Evolutionary conservation across 1,284 basidiomycete species (phyloP).

Genomic region (Ceratobasidium sp.): DNA sequence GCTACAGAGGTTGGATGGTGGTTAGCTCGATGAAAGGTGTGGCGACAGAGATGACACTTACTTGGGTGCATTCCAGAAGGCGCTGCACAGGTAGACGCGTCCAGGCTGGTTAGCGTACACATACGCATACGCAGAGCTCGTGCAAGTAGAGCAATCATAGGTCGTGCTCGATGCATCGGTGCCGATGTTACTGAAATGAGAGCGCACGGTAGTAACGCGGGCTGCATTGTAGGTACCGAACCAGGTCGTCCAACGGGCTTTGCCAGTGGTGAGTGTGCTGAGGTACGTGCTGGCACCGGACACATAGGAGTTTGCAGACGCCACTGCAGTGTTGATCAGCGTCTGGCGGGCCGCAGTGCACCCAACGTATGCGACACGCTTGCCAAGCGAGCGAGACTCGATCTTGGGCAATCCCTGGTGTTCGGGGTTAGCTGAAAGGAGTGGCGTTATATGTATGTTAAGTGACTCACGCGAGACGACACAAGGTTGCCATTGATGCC

Average conservation of each 20-base stretch:
- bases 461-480: constrained; percentile 33
- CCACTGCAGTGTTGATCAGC: constrained; percentile 31
- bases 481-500: constrained; percentile 22
- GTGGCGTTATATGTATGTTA: not conserved
- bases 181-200: constrained; percentile 37
- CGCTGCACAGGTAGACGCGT: constrained; percentile 39
- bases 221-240: constrained; percentile 36
- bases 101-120: constrained; percentile 41
- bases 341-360: constrained; percentile 22
- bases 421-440: not conserved
- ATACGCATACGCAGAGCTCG: constrained; percentile 33
- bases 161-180: constrained; percentile 31
- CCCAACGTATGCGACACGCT: constrained; percentile 37
- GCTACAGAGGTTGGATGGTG: not conserved
- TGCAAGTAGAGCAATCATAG: constrained; percentile 44
- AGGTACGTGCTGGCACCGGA: constrained; percentile 23
- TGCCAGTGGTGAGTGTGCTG: constrained; percentile 18
- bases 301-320: constrained; percentile 33
- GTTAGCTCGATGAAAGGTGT: too few relatives aligned
- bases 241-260: constrained; percentile 41
- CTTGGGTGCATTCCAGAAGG: constrained; percentile 42
- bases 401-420: constrained; percentile 23
- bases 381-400: constrained; percentile 35
- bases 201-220: constrained; percentile 22
- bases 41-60: not conserved